phyloP scores from a whole-genome alignment of 345 rosid genomes.

The Chamaenerion angustifolium region DNA sequence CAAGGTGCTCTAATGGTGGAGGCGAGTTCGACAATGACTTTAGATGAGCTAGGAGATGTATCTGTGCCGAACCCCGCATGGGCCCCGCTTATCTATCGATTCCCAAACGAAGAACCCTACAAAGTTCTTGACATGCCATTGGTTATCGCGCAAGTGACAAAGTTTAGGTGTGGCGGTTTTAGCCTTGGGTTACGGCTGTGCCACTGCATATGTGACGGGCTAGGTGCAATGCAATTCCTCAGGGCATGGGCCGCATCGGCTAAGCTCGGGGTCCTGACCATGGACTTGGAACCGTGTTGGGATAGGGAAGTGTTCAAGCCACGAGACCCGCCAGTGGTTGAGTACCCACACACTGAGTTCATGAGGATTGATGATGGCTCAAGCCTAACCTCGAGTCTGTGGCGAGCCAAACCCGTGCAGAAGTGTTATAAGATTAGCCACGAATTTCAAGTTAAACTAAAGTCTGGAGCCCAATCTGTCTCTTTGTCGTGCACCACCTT shows the following conservation, averaged over 20 bases:
- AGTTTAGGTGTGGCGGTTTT: conserved; percentile 71
- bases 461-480: conserved; percentile 41
- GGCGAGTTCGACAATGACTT: conserved; percentile 37
- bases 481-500: conserved; percentile 40
- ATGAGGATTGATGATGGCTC: conserved; percentile 61
- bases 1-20: conserved; percentile 73
- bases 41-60: conserved; percentile 63
- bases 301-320: conserved; percentile 54
- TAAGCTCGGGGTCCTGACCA: conserved; percentile 33
- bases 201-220: conserved; percentile 82
- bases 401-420: conserved; percentile 59
- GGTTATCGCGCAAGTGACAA: conserved; percentile 69
- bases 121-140: conserved; percentile 70
- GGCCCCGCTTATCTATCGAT: conserved; percentile 53
- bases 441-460: conserved; percentile 51
- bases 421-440: conserved; percentile 59
- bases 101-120: conserved; percentile 62
- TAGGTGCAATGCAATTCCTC: conserved; percentile 89
- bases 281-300: conserved; percentile 64
- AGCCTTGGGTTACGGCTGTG: conserved; percentile 78
- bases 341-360: conserved; percentile 53
- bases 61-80: conserved; percentile 82
- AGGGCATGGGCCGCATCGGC: conserved; percentile 67
- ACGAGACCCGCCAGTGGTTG: conserved; percentile 49
- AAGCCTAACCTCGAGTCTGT: conserved; percentile 41